phyloP scores from a whole-genome alignment of 2,329 filamentous ascomycete genomes.

The Aspergillus tanneri region DNA sequence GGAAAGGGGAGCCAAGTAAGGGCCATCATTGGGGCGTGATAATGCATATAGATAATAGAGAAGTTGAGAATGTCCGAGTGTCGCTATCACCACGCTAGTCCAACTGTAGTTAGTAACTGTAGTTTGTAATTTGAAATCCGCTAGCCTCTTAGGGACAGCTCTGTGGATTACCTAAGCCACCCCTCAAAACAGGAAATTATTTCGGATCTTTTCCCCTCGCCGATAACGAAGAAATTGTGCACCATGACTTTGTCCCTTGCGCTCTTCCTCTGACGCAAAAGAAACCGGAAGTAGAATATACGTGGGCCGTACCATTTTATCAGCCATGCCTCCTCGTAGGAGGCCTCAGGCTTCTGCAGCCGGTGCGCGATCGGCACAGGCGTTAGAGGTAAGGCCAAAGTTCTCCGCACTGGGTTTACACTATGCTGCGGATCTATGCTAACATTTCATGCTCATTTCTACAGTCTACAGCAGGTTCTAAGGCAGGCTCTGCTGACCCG shows the following conservation, averaged over 20 bases:
- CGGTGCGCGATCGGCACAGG: conserved; percentile 26
- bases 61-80: too few species aligned
- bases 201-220: conserved; percentile 24
- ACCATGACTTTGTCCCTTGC: conserved; percentile 13
- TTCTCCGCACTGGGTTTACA: conserved; percentile 17
- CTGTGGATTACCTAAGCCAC: conserved; percentile 9
- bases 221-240: conserved; percentile 27
- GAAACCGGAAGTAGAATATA: conserved; percentile 1
- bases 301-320: neutral
- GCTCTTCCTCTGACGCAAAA: neutral
- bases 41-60: too few species aligned
- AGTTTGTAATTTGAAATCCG: neutral
- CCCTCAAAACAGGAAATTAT: conserved; percentile 13
- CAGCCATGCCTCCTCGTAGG: conserved; percentile 39
- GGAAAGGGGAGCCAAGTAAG: neutral
- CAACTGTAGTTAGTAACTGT: too few species aligned
- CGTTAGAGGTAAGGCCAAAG: conserved; percentile 35
- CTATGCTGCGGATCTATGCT: neutral
- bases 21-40: too few species aligned
- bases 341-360: conserved; percentile 34
- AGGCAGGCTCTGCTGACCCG: conserved; percentile 18
- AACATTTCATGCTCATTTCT: conserved; percentile 9
- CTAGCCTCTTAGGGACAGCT: conserved; percentile 10
- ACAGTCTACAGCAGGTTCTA: conserved; percentile 13
- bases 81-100: too few species aligned